Evolutionary conservation across 805 yeast species (phyloP).

Genomic region (Metschnikowia gelsemii): DNA sequence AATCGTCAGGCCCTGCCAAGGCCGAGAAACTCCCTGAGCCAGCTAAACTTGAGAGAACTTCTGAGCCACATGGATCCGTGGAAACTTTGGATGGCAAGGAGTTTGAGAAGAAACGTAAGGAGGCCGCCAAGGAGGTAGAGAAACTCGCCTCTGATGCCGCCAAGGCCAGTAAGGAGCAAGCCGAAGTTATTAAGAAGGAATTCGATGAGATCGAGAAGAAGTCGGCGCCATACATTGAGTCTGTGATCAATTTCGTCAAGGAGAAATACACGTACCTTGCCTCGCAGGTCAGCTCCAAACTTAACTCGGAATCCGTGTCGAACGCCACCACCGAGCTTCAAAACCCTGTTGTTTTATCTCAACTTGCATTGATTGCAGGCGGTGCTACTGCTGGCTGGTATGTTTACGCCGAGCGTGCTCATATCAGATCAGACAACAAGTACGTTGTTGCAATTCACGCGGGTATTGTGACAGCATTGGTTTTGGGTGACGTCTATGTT

Average conservation of each 20-base stretch:
- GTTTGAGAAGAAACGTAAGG: slow-evolving; percentile 26
- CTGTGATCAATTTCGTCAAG: slow-evolving; percentile 21
- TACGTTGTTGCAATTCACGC: slow-evolving; percentile 50
- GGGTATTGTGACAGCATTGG: slow-evolving; percentile 52
- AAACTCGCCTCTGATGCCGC: slow-evolving; percentile 22
- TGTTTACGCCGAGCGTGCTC: slow-evolving; percentile 51
- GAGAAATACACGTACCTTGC: slow-evolving; percentile 22
- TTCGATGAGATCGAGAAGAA: slow-evolving; percentile 23
- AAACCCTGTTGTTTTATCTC: slow-evolving; percentile 62
- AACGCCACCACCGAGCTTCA: slow-evolving; percentile 44
- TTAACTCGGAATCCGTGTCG: slow-evolving; percentile 18
- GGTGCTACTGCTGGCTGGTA: slow-evolving; percentile 49
- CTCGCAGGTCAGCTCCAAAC: slow-evolving; percentile 14
- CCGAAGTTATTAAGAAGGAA: slow-evolving; percentile 23
- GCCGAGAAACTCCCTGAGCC: slow-evolving; percentile 34
- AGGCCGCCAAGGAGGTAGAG: slow-evolving; percentile 26
- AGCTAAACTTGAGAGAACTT: slow-evolving; percentile 23
- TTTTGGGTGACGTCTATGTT: slow-evolving; percentile 53
- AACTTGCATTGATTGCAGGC: slow-evolving; percentile 48
- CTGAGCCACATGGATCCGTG: slow-evolving; percentile 27
- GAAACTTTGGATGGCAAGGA: slow-evolving; percentile 25
- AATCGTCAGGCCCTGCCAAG: slow-evolving; percentile 35
- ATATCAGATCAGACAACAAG: slow-evolving; percentile 39
- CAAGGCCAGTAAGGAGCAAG: slow-evolving; percentile 23
- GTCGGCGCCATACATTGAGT: slow-evolving; percentile 25